Conservation (phyloP, 2,329 filamentous ascomycete species). For the Fulvia fulva region DNA sequence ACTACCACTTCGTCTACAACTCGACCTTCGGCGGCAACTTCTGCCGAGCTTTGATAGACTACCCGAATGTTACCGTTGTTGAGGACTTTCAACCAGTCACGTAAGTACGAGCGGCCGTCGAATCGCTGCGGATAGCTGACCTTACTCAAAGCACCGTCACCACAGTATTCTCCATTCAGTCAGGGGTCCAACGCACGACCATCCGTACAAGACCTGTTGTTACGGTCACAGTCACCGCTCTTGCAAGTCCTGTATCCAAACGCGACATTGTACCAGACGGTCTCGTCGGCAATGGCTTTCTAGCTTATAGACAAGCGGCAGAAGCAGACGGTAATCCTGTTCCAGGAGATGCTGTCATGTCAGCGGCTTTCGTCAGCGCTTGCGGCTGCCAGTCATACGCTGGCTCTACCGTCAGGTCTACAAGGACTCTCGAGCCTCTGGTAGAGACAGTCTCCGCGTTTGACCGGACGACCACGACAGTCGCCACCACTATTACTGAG, state of each 20-base stretch:
- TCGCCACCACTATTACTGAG: conserved; percentile 17
- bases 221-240: conserved; percentile 25
- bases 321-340: conserved; percentile 12
- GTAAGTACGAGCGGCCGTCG: conserved; percentile 26
- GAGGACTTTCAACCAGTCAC: conserved; percentile 28
- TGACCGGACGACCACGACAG: conserved; percentile 20
- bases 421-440: conserved; percentile 24
- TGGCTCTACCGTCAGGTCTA: conserved; percentile 26
- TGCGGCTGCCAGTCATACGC: conserved; percentile 30
- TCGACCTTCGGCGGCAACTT: conserved; percentile 23
- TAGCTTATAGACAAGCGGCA: conserved; percentile 19
- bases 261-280: conserved; percentile 20
- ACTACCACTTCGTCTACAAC: conserved; percentile 26
- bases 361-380: conserved; percentile 31
- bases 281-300: conserved; percentile 1
- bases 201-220: conserved; percentile 18
- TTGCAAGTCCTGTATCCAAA: not conserved
- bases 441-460: conserved; percentile 21
- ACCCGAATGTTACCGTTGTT: conserved; percentile 25
- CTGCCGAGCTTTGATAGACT: conserved; percentile 25
- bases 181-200: conserved; percentile 15
- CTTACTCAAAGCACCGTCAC: conserved; percentile 15
- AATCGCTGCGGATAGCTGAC: not conserved
- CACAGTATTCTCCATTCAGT: conserved; percentile 22
- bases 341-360: conserved; percentile 15